Conservation (phyloP, 192 early-diverging fungal species). For the Umbelopsis sp. region DNA sequence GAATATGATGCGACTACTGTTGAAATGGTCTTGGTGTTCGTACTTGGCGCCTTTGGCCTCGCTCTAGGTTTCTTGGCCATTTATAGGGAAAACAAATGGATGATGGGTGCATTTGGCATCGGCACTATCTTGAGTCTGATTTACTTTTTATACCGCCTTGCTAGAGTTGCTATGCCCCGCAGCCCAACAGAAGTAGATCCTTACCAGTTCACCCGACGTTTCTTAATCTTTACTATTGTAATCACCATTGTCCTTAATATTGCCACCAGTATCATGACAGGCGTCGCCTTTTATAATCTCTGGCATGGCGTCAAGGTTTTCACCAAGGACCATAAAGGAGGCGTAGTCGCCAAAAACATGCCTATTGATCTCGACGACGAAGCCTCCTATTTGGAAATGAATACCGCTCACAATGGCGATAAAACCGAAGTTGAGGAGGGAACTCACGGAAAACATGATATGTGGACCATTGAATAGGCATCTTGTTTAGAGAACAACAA, state of each 20-base stretch:
- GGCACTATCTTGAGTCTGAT: slow-evolving; percentile 1
- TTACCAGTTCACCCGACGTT: slow-evolving; percentile 43
- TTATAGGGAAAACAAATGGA: slow-evolving; percentile 37
- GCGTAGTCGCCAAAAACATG: background rate
- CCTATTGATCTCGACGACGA: slow-evolving; percentile 6
- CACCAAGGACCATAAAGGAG: slow-evolving; percentile 16
- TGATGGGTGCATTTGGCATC: slow-evolving; percentile 26
- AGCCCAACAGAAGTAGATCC: slow-evolving; percentile 28
- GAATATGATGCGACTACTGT: slow-evolving; percentile 26
- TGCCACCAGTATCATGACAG: slow-evolving; percentile 22
- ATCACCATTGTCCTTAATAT: slow-evolving; percentile 24
- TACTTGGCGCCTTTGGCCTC: slow-evolving; percentile 32
- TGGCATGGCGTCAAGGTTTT: slow-evolving; percentile 17
- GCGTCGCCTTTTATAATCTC: slow-evolving; percentile 23
- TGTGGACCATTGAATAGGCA: slow-evolving; percentile 33
- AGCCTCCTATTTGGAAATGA: slow-evolving; percentile 10
- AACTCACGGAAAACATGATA: background rate
- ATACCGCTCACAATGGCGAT: background rate
- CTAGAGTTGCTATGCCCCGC: slow-evolving; percentile 21
- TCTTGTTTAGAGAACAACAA: background rate
- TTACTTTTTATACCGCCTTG: slow-evolving; percentile 38
- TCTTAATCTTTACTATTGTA: slow-evolving; percentile 40
- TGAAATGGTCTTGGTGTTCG: slow-evolving; percentile 42
- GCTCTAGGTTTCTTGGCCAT: slow-evolving; percentile 31
- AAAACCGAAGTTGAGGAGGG: slow-evolving; percentile 8